phyloP scores from a whole-genome alignment of 2,329 filamentous ascomycete genomes.

The Dactylellina cionopaga region DNA sequence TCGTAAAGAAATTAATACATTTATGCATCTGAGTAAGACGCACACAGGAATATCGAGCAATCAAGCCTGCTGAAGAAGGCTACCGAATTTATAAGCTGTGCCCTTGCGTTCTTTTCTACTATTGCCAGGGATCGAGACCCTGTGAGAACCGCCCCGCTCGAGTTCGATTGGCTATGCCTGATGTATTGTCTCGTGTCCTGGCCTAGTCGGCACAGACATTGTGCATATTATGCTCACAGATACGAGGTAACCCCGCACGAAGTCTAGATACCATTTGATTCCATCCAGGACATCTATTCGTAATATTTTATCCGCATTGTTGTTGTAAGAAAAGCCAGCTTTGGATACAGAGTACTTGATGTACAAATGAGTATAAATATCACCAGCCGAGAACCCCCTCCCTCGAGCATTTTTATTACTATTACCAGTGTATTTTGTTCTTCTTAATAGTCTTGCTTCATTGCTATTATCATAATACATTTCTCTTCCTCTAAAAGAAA shows the following conservation, averaged over 20 bases:
- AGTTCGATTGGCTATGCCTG: slow-evolving; percentile 29
- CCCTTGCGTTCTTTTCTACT: not conserved
- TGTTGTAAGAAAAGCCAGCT: no score
- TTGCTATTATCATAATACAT: no score
- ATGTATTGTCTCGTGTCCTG: not conserved
- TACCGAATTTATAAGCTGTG: not conserved
- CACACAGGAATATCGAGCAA: not conserved
- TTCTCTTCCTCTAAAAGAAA: no score
- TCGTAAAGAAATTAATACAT: no score
- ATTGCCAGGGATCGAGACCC: slow-evolving; percentile 8
- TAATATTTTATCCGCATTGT: not conserved
- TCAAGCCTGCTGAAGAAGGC: not conserved
- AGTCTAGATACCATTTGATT: not conserved
- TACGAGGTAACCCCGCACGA: slow-evolving; percentile 30
- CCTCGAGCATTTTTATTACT: no score
- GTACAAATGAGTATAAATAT: not conserved
- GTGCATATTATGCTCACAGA: slow-evolving; percentile 14
- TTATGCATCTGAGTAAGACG: not conserved
- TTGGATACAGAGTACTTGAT: no score
- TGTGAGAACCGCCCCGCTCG: slow-evolving; percentile 8
- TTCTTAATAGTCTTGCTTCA: no score
- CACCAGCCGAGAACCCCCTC: no score
- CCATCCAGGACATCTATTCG: slow-evolving; percentile 4
- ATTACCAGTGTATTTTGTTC: no score
- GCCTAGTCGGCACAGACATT: slow-evolving; percentile 15